These are phyloP conservation scores for Claviceps digitariae DNA, from an alignment of 2,329 filamentous ascomycete genomes.

Conservation along the genomic window DNA sequence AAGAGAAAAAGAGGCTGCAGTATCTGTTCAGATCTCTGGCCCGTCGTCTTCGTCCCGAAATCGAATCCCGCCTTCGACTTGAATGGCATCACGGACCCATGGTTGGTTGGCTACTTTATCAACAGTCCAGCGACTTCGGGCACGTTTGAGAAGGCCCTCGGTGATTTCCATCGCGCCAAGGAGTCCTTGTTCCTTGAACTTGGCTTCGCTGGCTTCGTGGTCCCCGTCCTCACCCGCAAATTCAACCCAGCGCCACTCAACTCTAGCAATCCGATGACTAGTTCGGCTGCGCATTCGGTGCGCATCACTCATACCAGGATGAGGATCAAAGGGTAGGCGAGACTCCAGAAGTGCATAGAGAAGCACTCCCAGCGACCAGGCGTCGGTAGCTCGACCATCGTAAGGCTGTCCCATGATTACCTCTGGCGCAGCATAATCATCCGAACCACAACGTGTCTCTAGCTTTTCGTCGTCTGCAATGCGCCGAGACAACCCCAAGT, in stretches of 20 bases:
- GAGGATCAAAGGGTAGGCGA: slow-evolving; percentile 83
- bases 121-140: slow-evolving; percentile 62
- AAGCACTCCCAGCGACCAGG: slow-evolving; percentile 88
- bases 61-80: slow-evolving; percentile 47
- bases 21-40: slow-evolving; percentile 29
- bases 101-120: slow-evolving; percentile 56
- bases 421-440: slow-evolving; percentile 94
- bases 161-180: slow-evolving; percentile 69
- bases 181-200: slow-evolving; percentile 50
- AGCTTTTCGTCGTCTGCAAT: slow-evolving; percentile 78
- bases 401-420: slow-evolving; percentile 93
- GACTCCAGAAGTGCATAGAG: slow-evolving; percentile 89
- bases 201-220: slow-evolving; percentile 54
- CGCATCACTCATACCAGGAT: slow-evolving; percentile 65
- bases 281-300: slow-evolving; percentile 67
- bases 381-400: slow-evolving; percentile 81
- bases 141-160: slow-evolving; percentile 72
- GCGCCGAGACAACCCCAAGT: slow-evolving; percentile 77
- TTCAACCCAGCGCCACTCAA: slow-evolving; percentile 90
- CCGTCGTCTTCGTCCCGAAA: slow-evolving; percentile 47
- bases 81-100: slow-evolving; percentile 67
- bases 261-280: slow-evolving; percentile 85
- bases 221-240: slow-evolving; percentile 77
- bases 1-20: neutral
- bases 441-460: slow-evolving; percentile 87